Evolutionary conservation across 140 eudicot genomes (phyloP).

Genomic region (Anethum foeniculum): DNA sequence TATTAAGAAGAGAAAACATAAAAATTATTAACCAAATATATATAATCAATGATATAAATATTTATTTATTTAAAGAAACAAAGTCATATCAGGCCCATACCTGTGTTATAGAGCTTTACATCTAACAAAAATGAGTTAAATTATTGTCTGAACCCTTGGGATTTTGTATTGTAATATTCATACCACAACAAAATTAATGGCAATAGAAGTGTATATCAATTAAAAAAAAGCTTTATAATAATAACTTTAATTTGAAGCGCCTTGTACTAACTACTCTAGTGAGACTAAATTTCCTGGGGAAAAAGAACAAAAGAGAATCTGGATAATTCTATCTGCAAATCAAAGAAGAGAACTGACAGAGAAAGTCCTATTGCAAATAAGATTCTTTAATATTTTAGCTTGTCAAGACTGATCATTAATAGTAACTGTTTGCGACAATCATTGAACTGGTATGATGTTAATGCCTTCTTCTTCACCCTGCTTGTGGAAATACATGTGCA

Average conservation of each 20-base stretch:
- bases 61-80: neutral
- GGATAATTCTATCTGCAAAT: neutral
- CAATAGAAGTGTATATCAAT: neutral
- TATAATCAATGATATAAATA: neutral
- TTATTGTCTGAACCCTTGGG: neutral
- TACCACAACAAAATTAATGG: neutral
- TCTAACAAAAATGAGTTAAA: neutral
- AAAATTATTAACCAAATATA: neutral
- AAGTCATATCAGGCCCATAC: neutral
- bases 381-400: neutral
- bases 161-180: neutral
- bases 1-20: neutral
- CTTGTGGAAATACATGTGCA: neutral
- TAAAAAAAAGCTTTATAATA: too few relatives aligned
- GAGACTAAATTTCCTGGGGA: neutral
- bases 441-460: neutral
- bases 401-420: too few relatives aligned
- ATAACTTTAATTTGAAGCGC: neutral
- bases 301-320: neutral
- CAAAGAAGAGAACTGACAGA: neutral
- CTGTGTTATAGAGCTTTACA: neutral
- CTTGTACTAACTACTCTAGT: neutral
- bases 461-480: neutral
- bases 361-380: neutral
- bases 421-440: too few relatives aligned